Evolutionary conservation across 2,329 filamentous ascomycete genomes (phyloP), one percentile per base, ranked within the genome.

Genomic region (Hortaea sp.): DNA sequence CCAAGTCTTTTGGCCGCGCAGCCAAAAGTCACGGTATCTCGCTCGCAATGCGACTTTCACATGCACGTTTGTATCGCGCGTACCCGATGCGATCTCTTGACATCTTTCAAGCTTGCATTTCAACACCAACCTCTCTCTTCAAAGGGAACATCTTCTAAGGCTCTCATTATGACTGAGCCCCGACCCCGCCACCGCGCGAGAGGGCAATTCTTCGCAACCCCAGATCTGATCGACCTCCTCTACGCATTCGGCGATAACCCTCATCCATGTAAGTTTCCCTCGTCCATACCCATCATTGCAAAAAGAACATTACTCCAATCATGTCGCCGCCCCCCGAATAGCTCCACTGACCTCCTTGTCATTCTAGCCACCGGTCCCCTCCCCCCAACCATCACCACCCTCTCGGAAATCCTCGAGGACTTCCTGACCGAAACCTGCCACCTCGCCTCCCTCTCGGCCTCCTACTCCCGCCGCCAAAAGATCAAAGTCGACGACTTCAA

Each of bases 401-500:
- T 97, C 43, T 92, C 97, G 72, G 89, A 95, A 69, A 90, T 97
- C 57, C 80, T 95, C 50, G 95, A 89, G 52, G 92, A 97, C 71
- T 95, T 94, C 73, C 87, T 97, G 64, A 88, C 94, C 63, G 88
- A 92, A 65, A 82, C 92, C 45, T 90, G 86, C 68, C 92, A 94
- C 70, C 84, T 88, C 62, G 90, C 92, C 4, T 87, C 88, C 4
- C 81, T 86, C 39, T 82, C 84, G 44, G 92, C 92, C 0, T 82
- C 86, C 64, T 87, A 94, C 66, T 82, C 85, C 2, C 84, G 88
- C 0, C 85, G 92, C 1, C 87, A 94, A 60, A 98, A 98, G 70
- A 88, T 98, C 69, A 98, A 98, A 66, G 86, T 94, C 60, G 90
- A 95, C 61, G 92, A 98, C 67, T 95, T 98, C 70, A 88, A 94